phyloP scores from a whole-genome alignment of 2,329 filamentous ascomycete species.

The Colletotrichum horii region DNA sequence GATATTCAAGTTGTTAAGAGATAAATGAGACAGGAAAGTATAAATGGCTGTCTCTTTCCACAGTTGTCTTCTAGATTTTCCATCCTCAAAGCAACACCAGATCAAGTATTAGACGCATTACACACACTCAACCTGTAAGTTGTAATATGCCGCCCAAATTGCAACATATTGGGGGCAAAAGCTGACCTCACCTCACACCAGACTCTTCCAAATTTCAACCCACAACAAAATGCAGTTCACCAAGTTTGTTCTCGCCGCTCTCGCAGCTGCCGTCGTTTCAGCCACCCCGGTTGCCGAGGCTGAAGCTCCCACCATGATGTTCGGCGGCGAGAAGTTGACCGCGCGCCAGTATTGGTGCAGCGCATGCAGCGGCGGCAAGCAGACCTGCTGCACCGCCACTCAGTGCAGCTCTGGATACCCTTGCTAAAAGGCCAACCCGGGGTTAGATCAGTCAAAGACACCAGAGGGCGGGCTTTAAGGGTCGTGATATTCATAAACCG shows the following conservation, averaged over 20 bases:
- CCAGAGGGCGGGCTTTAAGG: not conserved
- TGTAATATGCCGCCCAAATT: not conserved
- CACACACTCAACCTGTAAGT: not conserved
- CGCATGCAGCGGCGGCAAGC: not conserved
- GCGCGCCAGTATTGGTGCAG: not conserved
- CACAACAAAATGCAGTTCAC: not conserved
- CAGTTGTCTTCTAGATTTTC: not conserved
- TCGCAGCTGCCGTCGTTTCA: not conserved
- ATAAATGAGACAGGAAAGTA: not conserved
- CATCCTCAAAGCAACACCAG: not conserved
- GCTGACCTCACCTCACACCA: not conserved
- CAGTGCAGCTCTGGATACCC: not conserved
- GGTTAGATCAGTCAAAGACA: not conserved
- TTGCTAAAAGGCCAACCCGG: not conserved
- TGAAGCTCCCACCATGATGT: not conserved
- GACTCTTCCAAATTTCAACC: not conserved
- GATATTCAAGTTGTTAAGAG: not conserved
- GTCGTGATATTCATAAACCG: not conserved
- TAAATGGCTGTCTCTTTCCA: not conserved
- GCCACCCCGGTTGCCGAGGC: not conserved
- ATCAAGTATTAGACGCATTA: not conserved
- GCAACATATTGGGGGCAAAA: not conserved
- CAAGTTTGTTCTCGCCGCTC: not conserved
- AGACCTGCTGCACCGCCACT: not conserved
- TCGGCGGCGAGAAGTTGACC: not conserved